Evolutionary conservation across 345 rosid genomes (phyloP), one percentile per base, ranked within the genome.

Genomic region (Mercurialis annua): DNA sequence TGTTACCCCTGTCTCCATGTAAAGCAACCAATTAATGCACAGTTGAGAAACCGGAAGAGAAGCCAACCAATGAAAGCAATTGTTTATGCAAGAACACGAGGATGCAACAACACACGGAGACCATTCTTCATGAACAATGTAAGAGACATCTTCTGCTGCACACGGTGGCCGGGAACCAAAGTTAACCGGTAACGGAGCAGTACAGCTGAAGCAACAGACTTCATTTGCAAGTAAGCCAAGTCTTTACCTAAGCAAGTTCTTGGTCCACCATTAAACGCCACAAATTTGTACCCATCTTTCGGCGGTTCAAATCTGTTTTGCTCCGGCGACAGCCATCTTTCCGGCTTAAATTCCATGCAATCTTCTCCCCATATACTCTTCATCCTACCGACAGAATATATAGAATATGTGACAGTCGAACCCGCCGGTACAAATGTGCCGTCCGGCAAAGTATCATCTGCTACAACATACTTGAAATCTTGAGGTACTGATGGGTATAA

Each of bases 141-240:
- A 40, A 92, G 84, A 38, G 98, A 90, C 92, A 92, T 92, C 90
- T 92, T 92, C 80, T 92, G 98, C 79, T 90, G 82, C 50, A 92
- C 95, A 0, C 81, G 83, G 82, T 92, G 98, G 16, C 92, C 95
- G 0, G 90, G 89, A 66, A 72, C 90, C 67, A 77, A 78, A 17
- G 81, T 80, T 29, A 92, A 68, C 68, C 84, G 81, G 89, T 90
- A 90, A 54, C 89, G 95, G 21, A 92, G 79, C 55, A 92, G 85
- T 57, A 92, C 87, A 1, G 97, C 97, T 1, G 97, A 83, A 11
- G 95, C 97, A 69, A 84, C 90, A 0, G 97, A 90, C 70, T 90
- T 92, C 98, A 92, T 90, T 65, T 90, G 98, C 27, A 85, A 73
- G 69, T 92, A 92, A 48, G 98, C 98, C 76, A 92, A 70, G 77